These are phyloP conservation scores for Brasilioporus rufonigricans DNA, from an alignment of 768 basidiomycete species.

Conservation along the genomic window DNA sequence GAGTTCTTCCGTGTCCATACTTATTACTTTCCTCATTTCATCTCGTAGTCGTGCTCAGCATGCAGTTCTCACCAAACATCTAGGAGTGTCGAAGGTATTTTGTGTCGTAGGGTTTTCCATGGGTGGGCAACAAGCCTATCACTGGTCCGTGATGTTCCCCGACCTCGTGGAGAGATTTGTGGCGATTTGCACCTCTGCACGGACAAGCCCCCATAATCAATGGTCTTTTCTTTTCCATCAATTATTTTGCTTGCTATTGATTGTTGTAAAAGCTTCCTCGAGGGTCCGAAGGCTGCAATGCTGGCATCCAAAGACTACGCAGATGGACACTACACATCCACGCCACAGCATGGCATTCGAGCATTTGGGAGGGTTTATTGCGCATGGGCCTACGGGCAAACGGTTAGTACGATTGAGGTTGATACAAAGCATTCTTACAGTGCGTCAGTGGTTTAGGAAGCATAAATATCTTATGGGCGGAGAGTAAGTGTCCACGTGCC, in stretches of 20 bases:
- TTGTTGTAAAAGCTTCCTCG: slow-evolving; percentile 50
- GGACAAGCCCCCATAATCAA: slow-evolving; percentile 55
- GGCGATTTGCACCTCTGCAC: slow-evolving; percentile 48
- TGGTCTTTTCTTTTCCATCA: slow-evolving; percentile 33
- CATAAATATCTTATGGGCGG: slow-evolving; percentile 44
- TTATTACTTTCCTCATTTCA: background rate
- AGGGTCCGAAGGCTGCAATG: slow-evolving; percentile 57
- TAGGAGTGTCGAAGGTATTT: slow-evolving; percentile 14
- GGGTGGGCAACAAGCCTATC: slow-evolving; percentile 59
- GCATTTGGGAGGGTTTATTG: slow-evolving; percentile 59
- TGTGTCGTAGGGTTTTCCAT: slow-evolving; percentile 52
- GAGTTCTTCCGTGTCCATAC: slow-evolving; percentile 5
- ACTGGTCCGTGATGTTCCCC: slow-evolving; percentile 58
- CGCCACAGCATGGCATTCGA: slow-evolving; percentile 49
- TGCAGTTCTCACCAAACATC: slow-evolving; percentile 42
- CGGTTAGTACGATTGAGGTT: slow-evolving; percentile 33
- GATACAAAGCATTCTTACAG: background rate
- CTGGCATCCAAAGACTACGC: slow-evolving; percentile 54
- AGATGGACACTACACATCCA: slow-evolving; percentile 48
- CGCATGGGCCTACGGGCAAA: slow-evolving; percentile 60
- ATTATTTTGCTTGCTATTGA: background rate
- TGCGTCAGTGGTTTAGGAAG: slow-evolving; percentile 52
- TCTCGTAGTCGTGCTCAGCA: slow-evolving; percentile 49
- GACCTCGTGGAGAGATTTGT: slow-evolving; percentile 49
- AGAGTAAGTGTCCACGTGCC: slow-evolving; percentile 30